Percentiles rank a stretch among this genome's conserved stretches.
These are phyloP conservation scores for Canavalia ensiformis DNA, from an alignment of 306 rosid species.

Conservation along the genomic window DNA sequence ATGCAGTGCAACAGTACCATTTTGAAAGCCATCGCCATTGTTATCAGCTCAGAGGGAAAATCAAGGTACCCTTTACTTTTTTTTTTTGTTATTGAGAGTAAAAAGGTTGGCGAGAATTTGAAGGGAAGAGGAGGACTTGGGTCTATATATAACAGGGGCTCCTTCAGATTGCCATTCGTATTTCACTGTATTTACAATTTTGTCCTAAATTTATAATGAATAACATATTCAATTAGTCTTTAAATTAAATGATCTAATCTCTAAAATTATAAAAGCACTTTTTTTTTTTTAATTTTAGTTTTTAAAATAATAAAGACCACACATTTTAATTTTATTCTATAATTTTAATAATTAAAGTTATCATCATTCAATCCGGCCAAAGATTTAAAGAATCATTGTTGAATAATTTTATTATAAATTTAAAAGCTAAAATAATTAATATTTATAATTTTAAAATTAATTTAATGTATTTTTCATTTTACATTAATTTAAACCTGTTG, in stretches of 20 bases:
- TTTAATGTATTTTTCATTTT: background rate
- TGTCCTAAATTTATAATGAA: conserved; percentile 29
- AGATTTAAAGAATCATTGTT: background rate
- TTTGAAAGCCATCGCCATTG: conserved; percentile 99
- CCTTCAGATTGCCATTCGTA: conserved; percentile 4
- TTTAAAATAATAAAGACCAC: background rate
- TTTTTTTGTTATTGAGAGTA: background rate
- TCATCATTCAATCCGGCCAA: background rate
- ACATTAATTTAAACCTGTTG: background rate
- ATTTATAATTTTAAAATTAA: background rate
- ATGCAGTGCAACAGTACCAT: conserved; percentile 63
- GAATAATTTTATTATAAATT: background rate
- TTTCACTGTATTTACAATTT: conserved; percentile 46
- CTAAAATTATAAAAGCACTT: too few relatives aligned
- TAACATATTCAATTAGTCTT: background rate
- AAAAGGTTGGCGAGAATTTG: conserved; percentile 24
- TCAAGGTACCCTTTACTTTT: background rate
- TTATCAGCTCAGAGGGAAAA: conserved; percentile 41
- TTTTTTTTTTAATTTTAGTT: too few relatives aligned
- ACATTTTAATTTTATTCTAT: background rate
- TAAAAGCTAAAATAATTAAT: background rate
- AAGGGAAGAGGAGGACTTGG: conserved; percentile 27
- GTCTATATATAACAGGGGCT: conserved; percentile 42
- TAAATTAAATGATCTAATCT: too few relatives aligned
- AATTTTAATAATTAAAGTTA: background rate